Base-by-base conservation (phyloP, 2,329 filamentous ascomycete genomes). In the Colletotrichum tropicale region DNA sequence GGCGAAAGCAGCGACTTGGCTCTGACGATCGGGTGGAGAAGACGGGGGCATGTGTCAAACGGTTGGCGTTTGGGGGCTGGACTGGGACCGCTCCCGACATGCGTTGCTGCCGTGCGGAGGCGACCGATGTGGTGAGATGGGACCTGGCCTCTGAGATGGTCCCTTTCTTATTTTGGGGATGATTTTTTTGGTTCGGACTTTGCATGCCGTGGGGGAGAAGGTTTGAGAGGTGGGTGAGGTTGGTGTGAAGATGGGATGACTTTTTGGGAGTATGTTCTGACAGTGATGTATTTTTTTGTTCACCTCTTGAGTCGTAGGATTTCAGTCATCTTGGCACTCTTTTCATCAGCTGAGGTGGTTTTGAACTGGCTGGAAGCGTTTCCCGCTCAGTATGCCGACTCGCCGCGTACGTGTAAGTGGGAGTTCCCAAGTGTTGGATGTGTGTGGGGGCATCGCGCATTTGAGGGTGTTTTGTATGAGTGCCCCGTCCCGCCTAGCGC, bases 21-120 rank as follows among this genome's bases (percentile, higher is more conserved):
- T 73, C 70, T 64, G 34, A 73, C 16, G 64, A 73, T 62, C 62
- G 26, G 26, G 62, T 72, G 69, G 69, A 62, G 69, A n/a, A 21
- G 38, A 34, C 13, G 48, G 68, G 26, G 34, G 34, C 15, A 30
- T 61, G 38, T 62, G 56, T 62, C 55, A 75, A 75, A 73, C 74
- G 32, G 43, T 75, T 75, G 28, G 65, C 30, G 74, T 75, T 75
- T 73, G 28, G 28, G 56, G 66, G 52, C 52, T 21, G 28, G 58
- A 32, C 56, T 58, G 24, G 56, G 6, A 10, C n/a, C 43, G n/a
- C 43, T 21, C n/a, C 43, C 10, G 43, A 58, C 28, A 38, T 38
- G 66, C 28, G 58, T 61, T 61, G 58, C 32, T 61, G 58, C 30
- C 58, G 58, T 61, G 58, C 10, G 18, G 58, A 34, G 30, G n/a